Conservation (phyloP, 2,329 filamentous ascomycete genomes). For the Bimuria novae-zelandiae region DNA sequence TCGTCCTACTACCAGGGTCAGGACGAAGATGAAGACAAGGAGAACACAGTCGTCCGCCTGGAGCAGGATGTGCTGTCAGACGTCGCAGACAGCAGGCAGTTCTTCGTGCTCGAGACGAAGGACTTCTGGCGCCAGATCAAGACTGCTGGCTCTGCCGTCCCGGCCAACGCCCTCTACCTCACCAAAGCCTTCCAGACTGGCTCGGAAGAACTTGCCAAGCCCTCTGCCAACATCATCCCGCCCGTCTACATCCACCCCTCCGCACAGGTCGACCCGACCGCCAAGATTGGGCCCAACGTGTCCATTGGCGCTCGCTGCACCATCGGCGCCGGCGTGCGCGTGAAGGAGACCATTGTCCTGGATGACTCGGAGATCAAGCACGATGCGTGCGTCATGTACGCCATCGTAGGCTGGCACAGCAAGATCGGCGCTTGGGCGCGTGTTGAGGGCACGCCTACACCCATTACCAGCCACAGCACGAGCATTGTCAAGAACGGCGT, state of each 20-base stretch:
- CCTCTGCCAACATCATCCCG: conserved; percentile 84
- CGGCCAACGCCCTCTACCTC: conserved; percentile 94
- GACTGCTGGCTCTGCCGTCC: conserved; percentile 94
- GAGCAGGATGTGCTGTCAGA: conserved; percentile 97
- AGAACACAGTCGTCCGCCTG: conserved; percentile 86
- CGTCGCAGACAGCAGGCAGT: conserved; percentile 94
- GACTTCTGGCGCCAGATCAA: conserved; percentile 99
- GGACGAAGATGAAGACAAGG: conserved; percentile 73
- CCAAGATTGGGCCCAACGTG: conserved; percentile 96
- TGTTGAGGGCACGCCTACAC: conserved; percentile 91
- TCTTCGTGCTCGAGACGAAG: conserved; percentile 98
- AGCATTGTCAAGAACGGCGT: conserved; percentile 97
- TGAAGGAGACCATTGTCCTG: conserved; percentile 95
- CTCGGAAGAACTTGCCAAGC: conserved; percentile 78
- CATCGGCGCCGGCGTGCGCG: conserved; percentile 82
- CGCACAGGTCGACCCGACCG: conserved; percentile 87
- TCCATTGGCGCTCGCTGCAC: conserved; percentile 88
- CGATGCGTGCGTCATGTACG: conserved; percentile 92
- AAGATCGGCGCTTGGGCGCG: conserved; percentile 97
- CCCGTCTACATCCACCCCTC: conserved; percentile 96
- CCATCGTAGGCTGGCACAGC: conserved; percentile 96
- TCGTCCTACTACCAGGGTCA: conserved; percentile 63
- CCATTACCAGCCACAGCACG: conserved; percentile 84
- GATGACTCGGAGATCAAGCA: conserved; percentile 97
- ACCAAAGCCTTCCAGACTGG: conserved; percentile 87